Base-by-base conservation (phyloP, 768 basidiomycete genomes). In the Lactarius psammicola region DNA sequence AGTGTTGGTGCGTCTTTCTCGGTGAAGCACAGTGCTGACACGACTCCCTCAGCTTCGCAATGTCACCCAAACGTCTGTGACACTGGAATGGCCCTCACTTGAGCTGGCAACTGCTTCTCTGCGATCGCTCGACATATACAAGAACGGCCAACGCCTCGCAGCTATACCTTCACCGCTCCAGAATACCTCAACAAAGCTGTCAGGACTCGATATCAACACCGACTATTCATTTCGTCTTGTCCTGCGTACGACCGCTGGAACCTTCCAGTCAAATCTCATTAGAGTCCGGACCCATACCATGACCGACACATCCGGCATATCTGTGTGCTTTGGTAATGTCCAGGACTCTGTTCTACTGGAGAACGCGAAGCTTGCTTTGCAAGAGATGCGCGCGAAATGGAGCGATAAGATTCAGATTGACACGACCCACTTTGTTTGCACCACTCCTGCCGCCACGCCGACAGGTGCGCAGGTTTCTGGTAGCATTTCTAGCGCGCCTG, bases 371-470 rank as follows among this genome's bases (percentile, higher is more conserved):
- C 74, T 85, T 62, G 92, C 94, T 9, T 76, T 99, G 60, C 74
- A 82, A 55, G 87, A 91, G 71, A 97, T 98, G 90, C 84, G 82
- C 49, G 96, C 93, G 0, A 89, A 89, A 69, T 95, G 90, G 88
- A 92, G 87, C 72, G 90, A 95, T 69, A 90, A 87, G 72, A 95
- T 99, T 46, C 92, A 95, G 78, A 95, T 98, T 64, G 96, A 99
- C 74, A 98, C 96, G 11, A 98, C 95, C 0, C 96, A 99, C 76
- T 99, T 97, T 70, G 95, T 98, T 49, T 96, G 95, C 74, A 96
- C 94, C 20, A 94, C 91, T 0, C 94, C 95, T 3, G 89, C 87
- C 1, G 83, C 86, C 11, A 87, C 86, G 0, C 84, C 86, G 0
- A 71, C 75, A 11, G 88, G 85, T 36, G 85, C 85, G 11, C 81